Evolutionary conservation across 495 filamentous ascomycete genomes (phyloP).

Genomic region (Penicillium turbatum): DNA sequence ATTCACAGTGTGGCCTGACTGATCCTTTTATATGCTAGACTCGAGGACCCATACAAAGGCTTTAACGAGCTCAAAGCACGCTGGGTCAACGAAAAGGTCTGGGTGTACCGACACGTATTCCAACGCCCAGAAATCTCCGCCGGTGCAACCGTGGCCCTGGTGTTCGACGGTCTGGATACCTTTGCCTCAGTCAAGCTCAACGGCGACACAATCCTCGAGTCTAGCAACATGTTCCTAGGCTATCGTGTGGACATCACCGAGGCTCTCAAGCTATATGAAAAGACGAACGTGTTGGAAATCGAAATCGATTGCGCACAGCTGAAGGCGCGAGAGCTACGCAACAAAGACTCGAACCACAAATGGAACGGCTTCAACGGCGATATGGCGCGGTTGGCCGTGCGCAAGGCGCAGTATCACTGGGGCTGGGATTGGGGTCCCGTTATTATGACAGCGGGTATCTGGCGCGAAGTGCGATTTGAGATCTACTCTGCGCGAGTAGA

Average conservation of each 20-base stretch:
- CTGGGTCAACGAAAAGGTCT: constrained; percentile 78
- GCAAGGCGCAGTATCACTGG: constrained; percentile 90
- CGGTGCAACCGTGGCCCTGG: constrained; percentile 48
- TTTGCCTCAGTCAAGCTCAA: constrained; percentile 76
- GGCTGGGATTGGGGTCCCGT: constrained; percentile 93
- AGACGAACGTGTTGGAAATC: constrained; percentile 45
- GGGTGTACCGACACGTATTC: constrained; percentile 70
- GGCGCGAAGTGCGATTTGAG: constrained; percentile 72
- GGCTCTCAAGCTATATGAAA: constrained; percentile 41
- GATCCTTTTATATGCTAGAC: constrained; percentile 16
- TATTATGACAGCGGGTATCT: constrained; percentile 75
- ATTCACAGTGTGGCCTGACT: neutral
- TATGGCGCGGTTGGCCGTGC: constrained; percentile 65
- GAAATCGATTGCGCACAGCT: constrained; percentile 51
- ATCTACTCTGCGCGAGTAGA: constrained; percentile 43
- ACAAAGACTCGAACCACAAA: constrained; percentile 43
- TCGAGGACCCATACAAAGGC: constrained; percentile 60
- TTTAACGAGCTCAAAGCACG: constrained; percentile 76
- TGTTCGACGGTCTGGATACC: constrained; percentile 81
- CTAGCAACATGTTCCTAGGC: constrained; percentile 77
- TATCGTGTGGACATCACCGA: constrained; percentile 65
- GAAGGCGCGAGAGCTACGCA: constrained; percentile 44
- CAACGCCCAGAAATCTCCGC: constrained; percentile 38
- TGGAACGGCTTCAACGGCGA: constrained; percentile 75
- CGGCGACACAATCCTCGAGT: constrained; percentile 61